These are phyloP conservation scores for Tricladium varicosporioides DNA, from an alignment of 2,329 filamentous ascomycete species.

Conservation along the genomic window DNA sequence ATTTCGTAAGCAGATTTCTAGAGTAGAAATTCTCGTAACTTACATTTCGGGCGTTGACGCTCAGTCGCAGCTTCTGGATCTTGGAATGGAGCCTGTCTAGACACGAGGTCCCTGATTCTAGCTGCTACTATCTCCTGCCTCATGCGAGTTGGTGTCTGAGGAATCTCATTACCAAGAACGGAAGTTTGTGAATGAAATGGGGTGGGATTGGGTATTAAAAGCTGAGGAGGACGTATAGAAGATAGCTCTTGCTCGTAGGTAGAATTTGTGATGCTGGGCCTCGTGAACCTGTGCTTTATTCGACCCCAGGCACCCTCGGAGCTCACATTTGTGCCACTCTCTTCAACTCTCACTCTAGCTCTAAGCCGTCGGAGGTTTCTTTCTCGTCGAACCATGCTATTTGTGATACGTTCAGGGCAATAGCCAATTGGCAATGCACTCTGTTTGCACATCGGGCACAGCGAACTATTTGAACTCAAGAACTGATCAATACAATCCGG, in stretches of 20 bases:
- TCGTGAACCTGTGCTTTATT: slow-evolving; percentile 11
- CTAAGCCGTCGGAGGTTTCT: slow-evolving; percentile 56
- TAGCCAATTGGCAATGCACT: slow-evolving; percentile 70
- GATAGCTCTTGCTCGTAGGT: slow-evolving; percentile 1
- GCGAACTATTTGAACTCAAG: slow-evolving; percentile 71
- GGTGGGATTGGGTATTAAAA: slow-evolving; percentile 11
- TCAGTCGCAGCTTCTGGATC: slow-evolving; percentile 23
- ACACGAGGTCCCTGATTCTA: slow-evolving; percentile 27
- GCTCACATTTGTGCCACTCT: slow-evolving; percentile 14
- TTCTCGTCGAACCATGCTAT: slow-evolving; percentile 82
- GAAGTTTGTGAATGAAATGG: slow-evolving; percentile 1
- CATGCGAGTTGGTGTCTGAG: neutral
- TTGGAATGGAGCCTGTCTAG: slow-evolving; percentile 21
- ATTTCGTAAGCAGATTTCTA: slow-evolving; percentile 5
- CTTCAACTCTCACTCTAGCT: slow-evolving; percentile 21
- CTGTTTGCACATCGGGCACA: slow-evolving; percentile 90
- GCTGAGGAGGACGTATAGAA: slow-evolving; percentile 14
- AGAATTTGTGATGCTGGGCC: slow-evolving; percentile 4
- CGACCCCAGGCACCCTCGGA: slow-evolving; percentile 5
- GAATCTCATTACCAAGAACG: slow-evolving; percentile 4
- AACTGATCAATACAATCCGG: slow-evolving; percentile 89
- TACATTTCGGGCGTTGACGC: slow-evolving; percentile 22
- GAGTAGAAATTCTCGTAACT: neutral
- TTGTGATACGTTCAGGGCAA: slow-evolving; percentile 68
- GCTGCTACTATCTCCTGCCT: slow-evolving; percentile 24